Evolutionary conservation across 768 basidiomycete species (phyloP), one percentile per base, ranked within the genome.

Genomic region (Mycena indigotica): DNA sequence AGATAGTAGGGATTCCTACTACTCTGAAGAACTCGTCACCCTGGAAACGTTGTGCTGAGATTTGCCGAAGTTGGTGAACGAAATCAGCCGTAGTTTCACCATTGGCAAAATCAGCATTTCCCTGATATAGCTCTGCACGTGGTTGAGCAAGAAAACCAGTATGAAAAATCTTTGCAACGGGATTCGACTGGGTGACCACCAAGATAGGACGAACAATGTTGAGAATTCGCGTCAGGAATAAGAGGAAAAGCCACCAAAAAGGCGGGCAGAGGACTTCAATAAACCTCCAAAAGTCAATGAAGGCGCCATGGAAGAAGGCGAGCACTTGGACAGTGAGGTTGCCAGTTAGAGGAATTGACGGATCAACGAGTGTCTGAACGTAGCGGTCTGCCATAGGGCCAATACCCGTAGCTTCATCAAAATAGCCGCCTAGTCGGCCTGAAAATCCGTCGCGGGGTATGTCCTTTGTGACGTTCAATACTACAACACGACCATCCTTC

Each of bases 311-410:
- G 16, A 26, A 56, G 12, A 17, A 25, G 17, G 55, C 48, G 24
- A 56, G 10, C 6, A 28, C 10, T 8, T 24, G 13, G 2, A n/a
- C 17, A 17, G 12, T 3, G 8, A 56, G 55, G 28, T 50, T 23
- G 8, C 38, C 48, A 15, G 2, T 1, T 2, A 1, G 24, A 5
- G 48, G 48, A 4, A 56, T 50, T 2, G 17, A 3, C 1, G 48
- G 30, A 5, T 56, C 19, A 6, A 52, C 1, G 2, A 51, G 16
- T 1, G 17, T 2, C 1, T 28, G 50, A 2, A 56, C 12, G 21
- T 50, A 25, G 3, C 55, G 38, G 19, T 57, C 19, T 32, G 41
- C 50, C 16, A 30, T 10, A 3, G 56, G 56, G 4, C 56, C 56
- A 1, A 2, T 10, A 1, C 56, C 56, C 1, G 35, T 25, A 13